These are phyloP conservation scores for Rhodamnia rubescens DNA, from an alignment of 345 rosid genomes.

Conservation along the genomic window DNA sequence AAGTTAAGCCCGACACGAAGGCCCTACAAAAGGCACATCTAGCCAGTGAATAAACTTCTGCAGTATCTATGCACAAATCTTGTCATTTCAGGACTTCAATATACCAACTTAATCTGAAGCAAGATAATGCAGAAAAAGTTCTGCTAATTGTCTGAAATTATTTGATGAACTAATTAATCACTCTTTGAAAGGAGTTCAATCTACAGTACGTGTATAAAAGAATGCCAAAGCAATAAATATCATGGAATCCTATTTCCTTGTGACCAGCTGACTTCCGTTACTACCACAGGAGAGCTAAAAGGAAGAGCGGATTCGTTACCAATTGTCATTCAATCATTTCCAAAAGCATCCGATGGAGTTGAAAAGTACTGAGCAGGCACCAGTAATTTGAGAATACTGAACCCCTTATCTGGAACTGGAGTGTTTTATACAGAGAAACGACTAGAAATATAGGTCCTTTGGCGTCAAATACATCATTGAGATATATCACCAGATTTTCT, in stretches of 20 bases:
- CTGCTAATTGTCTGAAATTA: background rate
- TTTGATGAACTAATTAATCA: background rate
- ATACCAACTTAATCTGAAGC: background rate
- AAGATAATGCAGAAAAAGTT: background rate
- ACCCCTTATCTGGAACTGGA: background rate
- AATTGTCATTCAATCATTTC: background rate
- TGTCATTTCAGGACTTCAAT: background rate
- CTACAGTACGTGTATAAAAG: background rate
- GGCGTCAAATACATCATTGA: background rate
- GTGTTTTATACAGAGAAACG: background rate
- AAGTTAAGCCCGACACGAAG: conserved; percentile 89
- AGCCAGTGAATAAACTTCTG: conserved; percentile 1
- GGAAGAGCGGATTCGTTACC: too few relatives aligned
- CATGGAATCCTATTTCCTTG: too few relatives aligned
- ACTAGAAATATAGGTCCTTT: background rate
- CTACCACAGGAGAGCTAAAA: too few relatives aligned
- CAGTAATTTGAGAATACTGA: background rate
- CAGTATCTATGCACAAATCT: background rate
- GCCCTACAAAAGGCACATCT: conserved; percentile 37
- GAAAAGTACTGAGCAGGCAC: background rate
- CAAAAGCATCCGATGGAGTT: background rate
- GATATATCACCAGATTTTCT: background rate
- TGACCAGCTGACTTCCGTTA: too few relatives aligned
- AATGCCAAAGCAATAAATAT: background rate
- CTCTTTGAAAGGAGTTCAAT: background rate